A percentile compares a stretch with the other conserved stretches of the same genome.
phyloP scores from a whole-genome alignment of 163 green algal species.

The Coccomyxa subellipsoidea region DNA sequence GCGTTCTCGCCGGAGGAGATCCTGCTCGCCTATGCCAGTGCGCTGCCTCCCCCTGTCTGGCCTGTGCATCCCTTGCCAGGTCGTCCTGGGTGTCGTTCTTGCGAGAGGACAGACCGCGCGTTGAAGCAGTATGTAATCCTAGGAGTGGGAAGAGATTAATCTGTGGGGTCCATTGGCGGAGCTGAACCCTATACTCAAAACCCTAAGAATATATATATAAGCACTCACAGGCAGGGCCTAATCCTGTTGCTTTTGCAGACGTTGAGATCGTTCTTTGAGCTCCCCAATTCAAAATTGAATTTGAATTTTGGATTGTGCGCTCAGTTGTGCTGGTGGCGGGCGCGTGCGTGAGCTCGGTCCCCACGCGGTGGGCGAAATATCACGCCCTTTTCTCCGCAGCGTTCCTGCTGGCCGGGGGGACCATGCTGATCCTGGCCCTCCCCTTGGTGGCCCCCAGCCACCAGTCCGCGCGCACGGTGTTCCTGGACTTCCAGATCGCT shows the following conservation, averaged over 20 bases:
- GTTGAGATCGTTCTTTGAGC: too few species aligned
- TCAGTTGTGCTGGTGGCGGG: constrained; percentile 31
- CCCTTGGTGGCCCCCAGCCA: constrained; percentile 43
- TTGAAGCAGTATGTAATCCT: too few species aligned
- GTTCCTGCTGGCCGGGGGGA: constrained; percentile 45
- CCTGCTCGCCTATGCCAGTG: background rate
- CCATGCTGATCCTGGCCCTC: constrained; percentile 45
- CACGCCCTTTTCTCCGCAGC: constrained; percentile 37
- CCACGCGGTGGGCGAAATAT: constrained; percentile 16
- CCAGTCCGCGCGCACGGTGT: constrained; percentile 47
- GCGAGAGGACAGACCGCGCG: too few species aligned
- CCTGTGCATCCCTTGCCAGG: too few species aligned
- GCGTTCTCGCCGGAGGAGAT: background rate
- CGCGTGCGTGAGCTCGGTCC: constrained; percentile 36
- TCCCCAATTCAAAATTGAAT: too few species aligned
- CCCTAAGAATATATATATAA: too few species aligned
- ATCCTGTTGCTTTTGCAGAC: too few species aligned
- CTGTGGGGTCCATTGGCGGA: too few species aligned
- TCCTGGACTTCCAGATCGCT: constrained; percentile 41
- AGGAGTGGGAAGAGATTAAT: too few species aligned
- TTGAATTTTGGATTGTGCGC: background rate
- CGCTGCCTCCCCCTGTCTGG: background rate
- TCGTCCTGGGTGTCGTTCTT: too few species aligned
- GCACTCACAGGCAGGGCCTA: too few species aligned
- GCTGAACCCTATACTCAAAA: too few species aligned